Conservation (phyloP, 441 rosid genomes). For the Mallotus repandus region DNA sequence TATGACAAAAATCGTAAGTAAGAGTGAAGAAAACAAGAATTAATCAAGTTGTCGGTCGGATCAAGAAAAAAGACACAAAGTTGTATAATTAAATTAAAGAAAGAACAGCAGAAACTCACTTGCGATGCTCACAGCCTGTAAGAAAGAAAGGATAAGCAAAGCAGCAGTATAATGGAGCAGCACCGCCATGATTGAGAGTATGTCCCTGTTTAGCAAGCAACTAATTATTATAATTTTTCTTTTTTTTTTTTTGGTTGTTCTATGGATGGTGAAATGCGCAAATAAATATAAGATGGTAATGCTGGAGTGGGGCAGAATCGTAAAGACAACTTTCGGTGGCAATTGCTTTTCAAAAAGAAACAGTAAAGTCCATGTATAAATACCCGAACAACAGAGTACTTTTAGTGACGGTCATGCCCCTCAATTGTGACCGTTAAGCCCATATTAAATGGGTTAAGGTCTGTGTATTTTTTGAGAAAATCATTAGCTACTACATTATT, state of each 20-base stretch:
- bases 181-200: constrained; percentile 32
- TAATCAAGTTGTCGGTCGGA: background rate
- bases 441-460: background rate
- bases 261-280: background rate
- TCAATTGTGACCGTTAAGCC: background rate
- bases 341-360: background rate
- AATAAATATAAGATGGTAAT: constrained; percentile 19
- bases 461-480: too few species aligned
- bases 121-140: constrained; percentile 22
- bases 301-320: constrained; percentile 17
- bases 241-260: background rate
- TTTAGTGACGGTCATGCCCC: background rate
- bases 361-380: background rate
- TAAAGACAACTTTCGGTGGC: constrained; percentile 14
- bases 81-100: background rate
- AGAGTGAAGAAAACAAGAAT: background rate
- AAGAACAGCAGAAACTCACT: constrained; percentile 30
- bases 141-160: constrained; percentile 31
- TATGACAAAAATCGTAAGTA: background rate
- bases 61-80: background rate
- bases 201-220: background rate
- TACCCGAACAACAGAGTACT: background rate
- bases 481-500: too few species aligned
- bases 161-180: constrained; percentile 10
- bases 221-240: background rate